Base-by-base conservation (phyloP, 2,329 filamentous ascomycete genomes). In the Aschersonia sp. region DNA sequence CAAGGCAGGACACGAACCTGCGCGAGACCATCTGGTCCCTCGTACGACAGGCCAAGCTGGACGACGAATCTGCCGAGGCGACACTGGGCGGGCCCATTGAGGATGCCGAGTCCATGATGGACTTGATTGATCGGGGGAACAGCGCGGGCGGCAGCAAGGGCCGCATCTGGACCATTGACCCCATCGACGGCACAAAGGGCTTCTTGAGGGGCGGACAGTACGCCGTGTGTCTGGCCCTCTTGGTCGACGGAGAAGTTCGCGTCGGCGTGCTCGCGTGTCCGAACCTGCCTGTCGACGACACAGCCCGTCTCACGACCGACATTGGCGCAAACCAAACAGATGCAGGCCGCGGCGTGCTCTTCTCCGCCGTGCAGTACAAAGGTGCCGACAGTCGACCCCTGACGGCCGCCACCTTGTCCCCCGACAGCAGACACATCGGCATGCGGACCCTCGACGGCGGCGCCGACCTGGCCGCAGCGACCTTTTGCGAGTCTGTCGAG, bases 201-300 rank as follows among this genome's bases (percentile, higher is more conserved):
- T 98, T 98, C 71, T 73, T 98, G 51, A 80, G 94, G 52, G 92
- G 92, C 47, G 94, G 89, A 40, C 92, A 98, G 70, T 98, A 98
- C 63, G 94, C 92, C 48, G 89, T 98, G 47, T 96, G 91, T 62
- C 77, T 98, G 4, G 92, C 79, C 38, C 73, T 98, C 57, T 84
- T 98, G 69, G 85, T 94, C 31, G 89, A 97, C 59, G 92, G 91
- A 47, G 80, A 94, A 57, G 89, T 97, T 58, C 88, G 89, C 64
- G 87, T 96, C 52, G 92, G 92, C 55, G 92, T 95, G 44, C 78
- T 98, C 49, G 94, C 88, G 52, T 96, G 91, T 68, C 92, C 92
- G 30, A 98, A 98, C 69, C 79, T 98, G 32, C 91, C 91, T 12
- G 73, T 96, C 48, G 85, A 94, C 61, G 87, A 97, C 64, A 70